Evolutionary conservation across 2,329 filamentous ascomycete species (phyloP).

Genomic region (Penicillium janthinellum): DNA sequence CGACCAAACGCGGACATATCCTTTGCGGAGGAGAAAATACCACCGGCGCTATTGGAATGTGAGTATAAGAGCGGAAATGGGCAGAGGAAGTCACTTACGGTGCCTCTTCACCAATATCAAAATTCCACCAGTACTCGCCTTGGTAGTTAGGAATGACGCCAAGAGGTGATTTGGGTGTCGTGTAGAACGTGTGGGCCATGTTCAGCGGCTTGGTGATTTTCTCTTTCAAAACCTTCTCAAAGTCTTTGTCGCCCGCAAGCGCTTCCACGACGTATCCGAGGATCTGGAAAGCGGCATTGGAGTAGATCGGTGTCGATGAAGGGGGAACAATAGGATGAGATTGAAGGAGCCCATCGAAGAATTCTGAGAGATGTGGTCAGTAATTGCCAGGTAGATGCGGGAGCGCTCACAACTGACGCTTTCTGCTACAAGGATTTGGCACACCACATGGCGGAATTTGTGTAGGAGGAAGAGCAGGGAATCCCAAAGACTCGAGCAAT

Average conservation of each 20-base stretch:
- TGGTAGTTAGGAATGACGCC: conserved; percentile 42
- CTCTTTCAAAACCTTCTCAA: conserved; percentile 37
- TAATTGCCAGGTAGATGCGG: not conserved
- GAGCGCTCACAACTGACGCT: conserved; percentile 7
- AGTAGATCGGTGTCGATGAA: conserved; percentile 38
- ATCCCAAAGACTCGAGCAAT: conserved; percentile 10
- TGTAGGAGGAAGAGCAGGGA: conserved; percentile 10
- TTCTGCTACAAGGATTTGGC: conserved; percentile 6
- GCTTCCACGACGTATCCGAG: conserved; percentile 43
- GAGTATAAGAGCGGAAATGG: not conserved
- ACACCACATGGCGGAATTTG: conserved; percentile 17
- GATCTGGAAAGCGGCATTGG: conserved; percentile 40
- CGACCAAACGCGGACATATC: conserved; percentile 50
- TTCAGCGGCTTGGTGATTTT: conserved; percentile 43
- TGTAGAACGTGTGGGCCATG: conserved; percentile 39
- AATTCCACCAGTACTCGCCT: conserved; percentile 36
- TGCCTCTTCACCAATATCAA: conserved; percentile 42
- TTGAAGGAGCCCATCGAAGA: conserved; percentile 36
- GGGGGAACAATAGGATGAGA: conserved; percentile 35
- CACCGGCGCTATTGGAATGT: conserved; percentile 38
- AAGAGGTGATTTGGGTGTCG: conserved; percentile 13
- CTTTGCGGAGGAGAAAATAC: conserved; percentile 48
- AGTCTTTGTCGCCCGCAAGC: conserved; percentile 40
- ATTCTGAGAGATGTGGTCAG: conserved; percentile 26
- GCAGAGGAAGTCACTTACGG: conserved; percentile 36